A percentile compares a stretch with the other conserved stretches of the same genome.
These are phyloP conservation scores for Pestalotiopsis sp. DNA, from an alignment of 2,329 filamentous ascomycete species.

Conservation along the genomic window DNA sequence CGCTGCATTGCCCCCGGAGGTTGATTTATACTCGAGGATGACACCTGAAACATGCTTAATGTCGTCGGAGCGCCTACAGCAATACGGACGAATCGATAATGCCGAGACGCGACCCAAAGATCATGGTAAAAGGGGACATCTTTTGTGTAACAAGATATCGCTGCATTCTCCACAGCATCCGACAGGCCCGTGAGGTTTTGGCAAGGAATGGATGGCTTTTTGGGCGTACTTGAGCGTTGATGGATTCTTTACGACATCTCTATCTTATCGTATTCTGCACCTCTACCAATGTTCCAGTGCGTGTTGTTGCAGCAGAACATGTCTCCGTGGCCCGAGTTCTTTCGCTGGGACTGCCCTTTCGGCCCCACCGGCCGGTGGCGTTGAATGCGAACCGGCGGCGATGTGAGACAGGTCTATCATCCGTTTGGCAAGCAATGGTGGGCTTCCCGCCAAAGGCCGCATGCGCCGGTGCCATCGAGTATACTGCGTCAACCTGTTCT, in stretches of 20 bases:
- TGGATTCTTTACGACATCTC: too few species aligned
- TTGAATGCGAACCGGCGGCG: constrained; percentile 46
- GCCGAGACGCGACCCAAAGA: neutral
- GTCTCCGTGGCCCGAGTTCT: constrained; percentile 28
- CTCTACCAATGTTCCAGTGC: constrained; percentile 39
- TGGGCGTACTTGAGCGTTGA: too few species aligned
- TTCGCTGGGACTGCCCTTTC: constrained; percentile 33
- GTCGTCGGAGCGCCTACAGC: neutral
- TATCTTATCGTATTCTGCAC: neutral
- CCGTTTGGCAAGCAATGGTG: constrained; percentile 41
- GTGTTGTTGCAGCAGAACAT: constrained; percentile 25
- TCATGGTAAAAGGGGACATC: too few species aligned
- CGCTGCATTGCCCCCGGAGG: neutral
- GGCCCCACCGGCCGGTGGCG: constrained; percentile 43
- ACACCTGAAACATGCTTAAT: neutral
- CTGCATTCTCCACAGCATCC: neutral
- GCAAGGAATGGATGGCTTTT: too few species aligned
- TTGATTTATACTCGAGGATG: neutral
- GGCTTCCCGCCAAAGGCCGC: constrained; percentile 46
- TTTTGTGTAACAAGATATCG: neutral
- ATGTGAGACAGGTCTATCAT: constrained; percentile 39
- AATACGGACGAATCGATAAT: neutral
- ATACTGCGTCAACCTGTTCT: too few species aligned
- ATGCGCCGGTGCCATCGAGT: constrained; percentile 15
- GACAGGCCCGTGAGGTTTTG: neutral